Base-by-base conservation (phyloP, 2,329 filamentous ascomycete genomes). In the Monosporascus sp. region DNA sequence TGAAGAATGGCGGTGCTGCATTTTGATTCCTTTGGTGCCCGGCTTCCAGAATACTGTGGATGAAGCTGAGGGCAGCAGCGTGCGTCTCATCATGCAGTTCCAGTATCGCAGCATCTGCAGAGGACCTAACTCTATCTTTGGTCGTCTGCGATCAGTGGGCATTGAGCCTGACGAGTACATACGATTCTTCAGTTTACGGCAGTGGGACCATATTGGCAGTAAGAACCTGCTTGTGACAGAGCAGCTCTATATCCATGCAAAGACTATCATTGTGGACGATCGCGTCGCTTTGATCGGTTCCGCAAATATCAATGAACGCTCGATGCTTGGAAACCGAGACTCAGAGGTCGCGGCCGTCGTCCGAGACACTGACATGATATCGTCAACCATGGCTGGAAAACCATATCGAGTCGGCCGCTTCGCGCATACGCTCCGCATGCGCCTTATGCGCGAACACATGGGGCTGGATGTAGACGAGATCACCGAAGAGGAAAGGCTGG, bases 1-100 rank as follows among this genome's bases (percentile, higher is more conserved):
- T 48, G 90, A 97, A 68, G 85, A 90, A 51, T 99, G 94, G 94
- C 86, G 89, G 57, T 90, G 89, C 39, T 86, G 91, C 55, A 88
- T 97, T 58, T 72, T 97, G 56, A 95, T 99, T 54, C 94, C 94
- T 1, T 78, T 99, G 34, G 95, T 99, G 85, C 94, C 94, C n/a
- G 94, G 94, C 2, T 99, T 97, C 72, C 92, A 97, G 70, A 97
- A 96, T 65, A 95, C 91, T 0, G 93, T 99, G 20, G 91, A 96
- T 61, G 86, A 90, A 59, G 89, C 94, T 62, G 93, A 97, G 60
- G 94, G 94, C 41, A 96, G 90, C 37, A 97, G 92, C 71, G 89
- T 99, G 42, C 86, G 94, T 51, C 74, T 97, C 57, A 99, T 97
- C 68, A 90, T 99, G 82, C 91, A 96, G 70, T 97, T 92, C 67